These are phyloP conservation scores for Cordyceps sp. DNA, from an alignment of 2,329 filamentous ascomycete genomes.

Conservation along the genomic window DNA sequence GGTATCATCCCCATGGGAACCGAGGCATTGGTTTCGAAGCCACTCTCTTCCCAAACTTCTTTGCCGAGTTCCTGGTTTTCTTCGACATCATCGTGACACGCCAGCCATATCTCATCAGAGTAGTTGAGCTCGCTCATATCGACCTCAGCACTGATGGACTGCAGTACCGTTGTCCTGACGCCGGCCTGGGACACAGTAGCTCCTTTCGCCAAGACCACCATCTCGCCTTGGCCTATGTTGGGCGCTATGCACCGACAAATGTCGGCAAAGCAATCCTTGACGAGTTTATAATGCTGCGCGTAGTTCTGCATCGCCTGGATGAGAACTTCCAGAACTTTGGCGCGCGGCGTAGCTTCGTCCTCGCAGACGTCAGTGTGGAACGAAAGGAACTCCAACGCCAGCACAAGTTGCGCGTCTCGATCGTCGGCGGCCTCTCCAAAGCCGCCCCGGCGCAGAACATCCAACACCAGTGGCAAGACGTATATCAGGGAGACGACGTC, in stretches of 20 bases:
- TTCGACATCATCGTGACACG: constrained; percentile 75
- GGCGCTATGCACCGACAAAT: constrained; percentile 70
- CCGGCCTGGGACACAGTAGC: constrained; percentile 62
- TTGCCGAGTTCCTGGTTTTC: constrained; percentile 73
- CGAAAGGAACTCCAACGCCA: constrained; percentile 75
- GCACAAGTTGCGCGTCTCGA: constrained; percentile 72
- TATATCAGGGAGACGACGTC: constrained; percentile 81
- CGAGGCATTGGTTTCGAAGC: constrained; percentile 50
- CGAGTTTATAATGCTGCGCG: constrained; percentile 82
- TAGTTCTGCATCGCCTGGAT: constrained; percentile 76
- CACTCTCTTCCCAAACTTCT: constrained; percentile 93
- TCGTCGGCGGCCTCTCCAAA: constrained; percentile 60
- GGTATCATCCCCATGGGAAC: constrained; percentile 53
- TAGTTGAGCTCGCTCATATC: constrained; percentile 79
- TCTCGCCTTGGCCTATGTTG: constrained; percentile 60
- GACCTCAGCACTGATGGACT: constrained; percentile 80
- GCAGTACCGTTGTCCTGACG: constrained; percentile 71
- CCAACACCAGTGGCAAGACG: constrained; percentile 63
- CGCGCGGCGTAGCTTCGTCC: constrained; percentile 60
- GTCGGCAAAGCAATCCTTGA: constrained; percentile 85
- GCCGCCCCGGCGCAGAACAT: constrained; percentile 64
- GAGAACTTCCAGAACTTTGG: constrained; percentile 53
- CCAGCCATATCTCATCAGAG: constrained; percentile 84
- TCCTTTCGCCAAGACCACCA: constrained; percentile 59
- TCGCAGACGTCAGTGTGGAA: constrained; percentile 73